Base-by-base conservation (phyloP, 2,329 filamentous ascomycete species). In the Plectosphaerella plurivora region DNA sequence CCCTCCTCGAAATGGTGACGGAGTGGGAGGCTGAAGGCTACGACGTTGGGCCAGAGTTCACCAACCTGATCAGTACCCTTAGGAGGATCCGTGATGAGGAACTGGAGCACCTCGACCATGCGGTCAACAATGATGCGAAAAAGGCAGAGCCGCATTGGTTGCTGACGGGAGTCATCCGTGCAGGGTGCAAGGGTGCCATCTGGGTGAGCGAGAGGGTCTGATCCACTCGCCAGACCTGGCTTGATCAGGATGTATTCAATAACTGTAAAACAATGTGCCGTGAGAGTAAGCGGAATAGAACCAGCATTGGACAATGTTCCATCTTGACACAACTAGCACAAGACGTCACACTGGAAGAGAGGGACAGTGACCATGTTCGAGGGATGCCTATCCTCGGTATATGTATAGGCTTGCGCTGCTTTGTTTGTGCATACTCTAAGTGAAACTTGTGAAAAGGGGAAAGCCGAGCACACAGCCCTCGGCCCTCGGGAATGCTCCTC, bases 51-150 rank as follows among this genome's bases (percentile, higher is more conserved):
- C 81, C 81, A 9, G 93, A 97, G 72, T 70, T 99, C 60, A 80
- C 76, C 50, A 81, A 83, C 16, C 73, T 99, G 63, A 75, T 96
- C 37, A 68, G 73, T 36, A 90, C 89, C 24, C 78, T 97, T 58
- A 81, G 92, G 62, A 77, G 86, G 63, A 97, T 97, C 64, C 78
- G 94, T 22, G 94, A 99, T 66, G 94, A 99, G 73, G 94, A 99
- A 73, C 73, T 99, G 53, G 94, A 99, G 76, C 94, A 99, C 75
- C 73, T 99, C 59, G 94, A 99, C 68, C 89, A 96, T 73, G 94
- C 94, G 0, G 88, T 99, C 18, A 88, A 94, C 67, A 88, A 97
- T 64, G 93, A 97, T 72, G 87, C 92, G 3, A 91, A 94, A 70
- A 84, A 91, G 71, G 94, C 94, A 6, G 83, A 86, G 68, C 92